Evolutionary conservation across 192 early-diverging fungal species (phyloP).

Genomic region (Gigaspora rosea): DNA sequence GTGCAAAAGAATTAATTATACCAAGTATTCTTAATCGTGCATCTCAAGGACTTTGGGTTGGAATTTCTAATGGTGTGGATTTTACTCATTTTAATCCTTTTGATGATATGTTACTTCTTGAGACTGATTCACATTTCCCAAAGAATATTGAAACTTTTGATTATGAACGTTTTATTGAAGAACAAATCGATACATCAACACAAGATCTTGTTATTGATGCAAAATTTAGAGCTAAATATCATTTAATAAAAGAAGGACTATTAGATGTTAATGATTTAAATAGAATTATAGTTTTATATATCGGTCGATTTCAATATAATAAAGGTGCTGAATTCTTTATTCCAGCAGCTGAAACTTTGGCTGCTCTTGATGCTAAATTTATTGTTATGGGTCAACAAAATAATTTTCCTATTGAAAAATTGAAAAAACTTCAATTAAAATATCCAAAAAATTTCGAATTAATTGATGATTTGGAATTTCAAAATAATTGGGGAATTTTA

Average conservation of each 20-base stretch:
- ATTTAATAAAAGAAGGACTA: conserved; percentile 41
- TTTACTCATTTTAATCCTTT: conserved; percentile 53
- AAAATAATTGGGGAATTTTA: conserved; percentile 48
- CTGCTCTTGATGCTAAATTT: conserved; percentile 45
- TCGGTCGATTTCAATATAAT: conserved; percentile 62
- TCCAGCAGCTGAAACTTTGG: conserved; percentile 38
- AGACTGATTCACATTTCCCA: conserved; percentile 44
- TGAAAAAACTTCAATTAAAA: conserved; percentile 38
- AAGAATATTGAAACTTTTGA: conserved; percentile 29
- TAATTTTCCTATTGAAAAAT: conserved; percentile 48
- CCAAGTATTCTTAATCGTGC: conserved; percentile 49
- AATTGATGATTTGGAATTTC: conserved; percentile 43
- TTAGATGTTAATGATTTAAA: conserved; percentile 42
- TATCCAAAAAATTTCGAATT: conserved; percentile 45
- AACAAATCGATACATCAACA: neutral
- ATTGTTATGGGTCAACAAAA: conserved; percentile 59
- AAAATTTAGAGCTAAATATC: conserved; percentile 52
- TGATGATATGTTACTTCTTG: conserved; percentile 36
- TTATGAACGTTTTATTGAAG: neutral
- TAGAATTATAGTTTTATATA: conserved; percentile 49
- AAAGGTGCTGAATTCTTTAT: conserved; percentile 55
- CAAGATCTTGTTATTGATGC: conserved; percentile 30
- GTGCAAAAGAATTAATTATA: conserved; percentile 58
- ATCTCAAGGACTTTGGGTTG: conserved; percentile 46
- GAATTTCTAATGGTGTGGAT: conserved; percentile 59